A percentile compares a stretch with the other conserved stretches of the same genome.
These are phyloP conservation scores for Musa troglodytarum DNA, from an alignment of 176 grass and related monocot genomes.

Conservation along the genomic window DNA sequence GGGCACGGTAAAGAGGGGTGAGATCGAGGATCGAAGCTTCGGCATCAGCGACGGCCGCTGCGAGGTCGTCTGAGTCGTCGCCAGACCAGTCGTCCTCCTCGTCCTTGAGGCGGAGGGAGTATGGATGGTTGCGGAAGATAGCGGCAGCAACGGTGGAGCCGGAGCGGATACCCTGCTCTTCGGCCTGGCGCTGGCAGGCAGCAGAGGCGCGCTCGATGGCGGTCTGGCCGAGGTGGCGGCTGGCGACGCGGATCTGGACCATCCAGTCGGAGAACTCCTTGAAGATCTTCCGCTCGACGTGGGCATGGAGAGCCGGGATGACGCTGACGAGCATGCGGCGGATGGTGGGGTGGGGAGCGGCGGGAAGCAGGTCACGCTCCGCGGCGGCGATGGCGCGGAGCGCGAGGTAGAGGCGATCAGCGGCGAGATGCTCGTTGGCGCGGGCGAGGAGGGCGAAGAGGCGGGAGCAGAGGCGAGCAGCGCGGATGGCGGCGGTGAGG, in stretches of 20 bases:
- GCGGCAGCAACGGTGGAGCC: not conserved
- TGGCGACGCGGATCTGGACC: slow-evolving; percentile 87
- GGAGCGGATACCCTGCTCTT: slow-evolving; percentile 20
- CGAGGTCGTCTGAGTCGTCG: slow-evolving; percentile 70
- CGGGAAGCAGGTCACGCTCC: slow-evolving; percentile 51
- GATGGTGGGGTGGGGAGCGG: slow-evolving; percentile 54
- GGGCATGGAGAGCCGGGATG: slow-evolving; percentile 59
- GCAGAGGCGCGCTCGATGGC: slow-evolving; percentile 82
- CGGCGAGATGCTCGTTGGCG: slow-evolving; percentile 62
- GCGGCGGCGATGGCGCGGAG: slow-evolving; percentile 79
- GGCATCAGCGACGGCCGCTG: slow-evolving; percentile 34
- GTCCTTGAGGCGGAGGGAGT: slow-evolving; percentile 40
- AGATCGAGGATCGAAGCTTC: slow-evolving; percentile 63
- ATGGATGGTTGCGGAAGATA: slow-evolving; percentile 19
- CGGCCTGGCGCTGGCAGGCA: slow-evolving; percentile 46
- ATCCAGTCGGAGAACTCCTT: slow-evolving; percentile 94
- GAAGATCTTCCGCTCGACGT: slow-evolving; percentile 81
- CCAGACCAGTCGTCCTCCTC: slow-evolving; percentile 52
- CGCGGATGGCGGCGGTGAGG: slow-evolving; percentile 50
- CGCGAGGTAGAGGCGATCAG: slow-evolving; percentile 69
- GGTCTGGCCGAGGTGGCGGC: slow-evolving; percentile 84
- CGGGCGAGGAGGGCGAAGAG: slow-evolving; percentile 63
- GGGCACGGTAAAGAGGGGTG: slow-evolving; percentile 85
- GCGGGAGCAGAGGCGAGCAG: slow-evolving; percentile 55
- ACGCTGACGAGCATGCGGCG: slow-evolving; percentile 62